A percentile compares a stretch with the other conserved stretches of the same genome.
Conservation (phyloP, 2,329 filamentous ascomycete genomes). For the Zasmidium angulare region DNA sequence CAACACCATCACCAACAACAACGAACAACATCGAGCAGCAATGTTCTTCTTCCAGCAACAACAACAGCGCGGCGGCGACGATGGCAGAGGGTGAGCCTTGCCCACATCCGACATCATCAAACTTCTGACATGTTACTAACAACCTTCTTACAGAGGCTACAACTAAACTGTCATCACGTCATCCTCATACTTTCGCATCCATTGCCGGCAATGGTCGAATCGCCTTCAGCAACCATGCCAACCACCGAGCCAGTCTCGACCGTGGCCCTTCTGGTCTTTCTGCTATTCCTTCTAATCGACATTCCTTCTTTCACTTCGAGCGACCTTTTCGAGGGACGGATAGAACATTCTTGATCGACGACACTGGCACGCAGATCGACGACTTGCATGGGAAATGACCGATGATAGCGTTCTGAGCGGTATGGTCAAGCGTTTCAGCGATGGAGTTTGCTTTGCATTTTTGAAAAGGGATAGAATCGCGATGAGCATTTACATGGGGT, state of each 20-base stretch:
- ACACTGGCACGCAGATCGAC: background rate
- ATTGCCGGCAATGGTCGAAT: slow-evolving; percentile 11
- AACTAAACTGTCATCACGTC: slow-evolving; percentile 8
- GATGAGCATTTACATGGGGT: slow-evolving; percentile 2
- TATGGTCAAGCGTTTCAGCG: background rate
- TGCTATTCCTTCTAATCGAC: slow-evolving; percentile 8
- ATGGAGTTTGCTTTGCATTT: background rate
- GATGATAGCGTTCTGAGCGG: background rate
- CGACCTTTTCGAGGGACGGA: too few relatives aligned
- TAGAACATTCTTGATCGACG: slow-evolving; percentile 2
- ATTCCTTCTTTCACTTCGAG: slow-evolving; percentile 2
- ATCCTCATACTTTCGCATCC: background rate
- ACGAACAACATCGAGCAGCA: slow-evolving; percentile 8
- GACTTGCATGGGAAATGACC: slow-evolving; percentile 1
- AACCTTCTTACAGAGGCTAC: slow-evolving; percentile 18
- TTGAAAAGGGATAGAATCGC: background rate
- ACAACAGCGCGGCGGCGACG: slow-evolving; percentile 19
- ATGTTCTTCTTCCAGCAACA: slow-evolving; percentile 2
- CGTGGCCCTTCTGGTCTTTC: slow-evolving; percentile 2
- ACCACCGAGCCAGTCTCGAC: slow-evolving; percentile 17
- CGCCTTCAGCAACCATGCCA: slow-evolving; percentile 8
- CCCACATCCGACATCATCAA: background rate
- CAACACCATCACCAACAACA: slow-evolving; percentile 12
- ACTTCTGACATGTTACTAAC: slow-evolving; percentile 16
- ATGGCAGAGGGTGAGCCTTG: slow-evolving; percentile 30